These are phyloP conservation scores for Ilyonectria destructans DNA, from an alignment of 2,329 filamentous ascomycete species.

Conservation along the genomic window DNA sequence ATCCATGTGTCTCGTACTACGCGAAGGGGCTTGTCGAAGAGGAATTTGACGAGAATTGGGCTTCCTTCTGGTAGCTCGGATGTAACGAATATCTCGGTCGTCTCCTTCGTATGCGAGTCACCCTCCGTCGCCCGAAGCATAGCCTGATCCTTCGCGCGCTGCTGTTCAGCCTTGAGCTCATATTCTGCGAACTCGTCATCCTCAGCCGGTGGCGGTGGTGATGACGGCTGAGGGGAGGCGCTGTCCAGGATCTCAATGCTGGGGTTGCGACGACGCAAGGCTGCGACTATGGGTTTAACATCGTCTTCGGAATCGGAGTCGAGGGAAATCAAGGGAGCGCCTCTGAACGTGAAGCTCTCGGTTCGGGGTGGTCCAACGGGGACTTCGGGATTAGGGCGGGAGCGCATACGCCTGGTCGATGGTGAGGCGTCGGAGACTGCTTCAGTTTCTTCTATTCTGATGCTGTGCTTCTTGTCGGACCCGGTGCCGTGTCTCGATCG, in stretches of 20 bases:
- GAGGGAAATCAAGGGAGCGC: slow-evolving; percentile 48
- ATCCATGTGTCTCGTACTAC: slow-evolving; percentile 82
- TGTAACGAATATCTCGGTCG: slow-evolving; percentile 64
- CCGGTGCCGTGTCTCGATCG: slow-evolving; percentile 51
- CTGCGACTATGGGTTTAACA: slow-evolving; percentile 9
- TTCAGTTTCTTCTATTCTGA: slow-evolving; percentile 34
- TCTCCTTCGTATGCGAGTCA: slow-evolving; percentile 42
- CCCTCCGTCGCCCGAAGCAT: slow-evolving; percentile 34
- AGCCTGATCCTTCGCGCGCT: slow-evolving; percentile 50
- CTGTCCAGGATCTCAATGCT: slow-evolving; percentile 34
- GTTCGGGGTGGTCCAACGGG: slow-evolving; percentile 30
- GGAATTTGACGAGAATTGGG: slow-evolving; percentile 70
- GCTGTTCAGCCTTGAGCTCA: slow-evolving; percentile 59
- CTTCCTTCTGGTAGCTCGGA: slow-evolving; percentile 76
- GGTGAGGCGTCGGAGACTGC: slow-evolving; percentile 43
- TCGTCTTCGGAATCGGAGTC: slow-evolving; percentile 53
- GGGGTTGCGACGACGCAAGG: slow-evolving; percentile 13
- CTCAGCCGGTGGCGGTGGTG: slow-evolving; percentile 31
- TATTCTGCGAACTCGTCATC: slow-evolving; percentile 65
- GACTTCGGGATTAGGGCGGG: slow-evolving; percentile 24
- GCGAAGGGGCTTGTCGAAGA: slow-evolving; percentile 77
- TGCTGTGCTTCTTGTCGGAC: slow-evolving; percentile 38
- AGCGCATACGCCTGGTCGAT: slow-evolving; percentile 38
- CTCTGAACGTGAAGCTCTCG: slow-evolving; percentile 15
- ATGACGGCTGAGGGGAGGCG: slow-evolving; percentile 23